A percentile compares a stretch with the other conserved stretches of the same genome.
Evolutionary conservation across 2,329 filamentous ascomycete genomes (phyloP).

Genomic region (Fragosphaeria purpurea): DNA sequence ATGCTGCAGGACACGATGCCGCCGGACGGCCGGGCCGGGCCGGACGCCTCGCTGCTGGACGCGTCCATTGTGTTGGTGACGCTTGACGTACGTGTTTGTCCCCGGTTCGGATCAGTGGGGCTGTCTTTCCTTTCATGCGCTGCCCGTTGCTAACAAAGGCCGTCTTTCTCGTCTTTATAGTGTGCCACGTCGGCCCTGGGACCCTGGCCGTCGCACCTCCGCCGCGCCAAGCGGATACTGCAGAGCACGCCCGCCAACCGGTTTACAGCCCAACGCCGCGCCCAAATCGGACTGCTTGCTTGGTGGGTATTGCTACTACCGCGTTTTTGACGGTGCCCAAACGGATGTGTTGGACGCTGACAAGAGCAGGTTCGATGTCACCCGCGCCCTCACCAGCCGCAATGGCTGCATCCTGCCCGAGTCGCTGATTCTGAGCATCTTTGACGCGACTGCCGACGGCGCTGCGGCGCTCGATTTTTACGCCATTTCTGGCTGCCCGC

Average conservation of each 20-base stretch:
- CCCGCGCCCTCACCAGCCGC: slow-evolving; percentile 22
- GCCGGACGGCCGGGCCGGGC: neutral
- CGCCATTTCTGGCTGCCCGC: slow-evolving; percentile 23
- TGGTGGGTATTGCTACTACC: slow-evolving; percentile 12
- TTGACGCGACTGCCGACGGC: neutral
- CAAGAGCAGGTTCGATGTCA: slow-evolving; percentile 19
- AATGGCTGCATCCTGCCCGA: slow-evolving; percentile 18
- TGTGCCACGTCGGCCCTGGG: slow-evolving; percentile 24
- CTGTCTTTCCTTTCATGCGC: too few species aligned
- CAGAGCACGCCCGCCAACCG: neutral
- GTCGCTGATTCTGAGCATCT: slow-evolving; percentile 11
- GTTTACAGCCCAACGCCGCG: slow-evolving; percentile 7
- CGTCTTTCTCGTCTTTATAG: slow-evolving; percentile 14
- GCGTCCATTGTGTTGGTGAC: slow-evolving; percentile 23
- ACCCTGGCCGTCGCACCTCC: slow-evolving; percentile 20
- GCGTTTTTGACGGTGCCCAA: too few species aligned
- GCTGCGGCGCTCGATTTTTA: slow-evolving; percentile 21
- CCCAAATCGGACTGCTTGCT: slow-evolving; percentile 22
- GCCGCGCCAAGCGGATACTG: slow-evolving; percentile 5
- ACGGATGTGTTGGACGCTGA: too few species aligned
- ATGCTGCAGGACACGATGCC: slow-evolving; percentile 15
- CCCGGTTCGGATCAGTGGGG: neutral
- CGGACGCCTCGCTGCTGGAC: slow-evolving; percentile 16
- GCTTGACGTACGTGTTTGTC: slow-evolving; percentile 18
- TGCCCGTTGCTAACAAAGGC: too few species aligned